phyloP scores from a whole-genome alignment of 1,284 basidiomycete species.

The Xerocomus subilludens region DNA sequence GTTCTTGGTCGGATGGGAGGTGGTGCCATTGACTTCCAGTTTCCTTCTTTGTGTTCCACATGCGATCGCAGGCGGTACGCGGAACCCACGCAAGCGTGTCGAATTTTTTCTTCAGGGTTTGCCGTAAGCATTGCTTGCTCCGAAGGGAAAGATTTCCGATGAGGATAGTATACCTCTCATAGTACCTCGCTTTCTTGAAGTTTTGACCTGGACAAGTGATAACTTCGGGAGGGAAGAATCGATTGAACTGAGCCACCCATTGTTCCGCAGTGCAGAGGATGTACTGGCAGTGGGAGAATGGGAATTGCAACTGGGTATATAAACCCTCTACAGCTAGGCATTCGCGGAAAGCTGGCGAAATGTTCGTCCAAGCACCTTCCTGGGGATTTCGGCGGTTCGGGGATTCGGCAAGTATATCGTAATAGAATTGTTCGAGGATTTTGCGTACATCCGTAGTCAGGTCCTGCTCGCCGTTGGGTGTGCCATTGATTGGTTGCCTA shows the following conservation, averaged over 20 bases:
- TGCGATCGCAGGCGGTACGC: neutral
- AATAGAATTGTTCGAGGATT: slow-evolving; percentile 1
- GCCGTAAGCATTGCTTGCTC: too few relatives aligned
- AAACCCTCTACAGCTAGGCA: neutral
- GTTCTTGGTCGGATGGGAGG: neutral
- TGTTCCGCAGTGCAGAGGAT: slow-evolving; percentile 1
- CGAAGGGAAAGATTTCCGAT: neutral
- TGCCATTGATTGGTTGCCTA: neutral
- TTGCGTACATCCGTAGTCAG: neutral
- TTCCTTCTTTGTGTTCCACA: slow-evolving; percentile 2
- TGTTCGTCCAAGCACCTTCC: slow-evolving; percentile 10
- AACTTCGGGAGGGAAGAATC: neutral
- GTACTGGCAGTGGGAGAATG: neutral
- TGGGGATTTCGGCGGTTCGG: neutral
- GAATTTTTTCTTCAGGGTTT: neutral
- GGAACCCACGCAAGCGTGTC: neutral
- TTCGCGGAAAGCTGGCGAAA: neutral
- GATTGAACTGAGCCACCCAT: neutral
- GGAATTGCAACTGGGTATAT: neutral
- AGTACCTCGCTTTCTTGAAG: neutral
- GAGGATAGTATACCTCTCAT: neutral
- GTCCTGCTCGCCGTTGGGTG: neutral
- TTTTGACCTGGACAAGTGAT: neutral
- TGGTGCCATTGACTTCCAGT: neutral
- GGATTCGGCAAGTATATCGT: slow-evolving; percentile 4